A percentile compares a stretch with the other conserved stretches of the same genome.
These are phyloP conservation scores for Raddia guianensis DNA, from an alignment of 176 grass and related monocot genomes.

Conservation along the genomic window DNA sequence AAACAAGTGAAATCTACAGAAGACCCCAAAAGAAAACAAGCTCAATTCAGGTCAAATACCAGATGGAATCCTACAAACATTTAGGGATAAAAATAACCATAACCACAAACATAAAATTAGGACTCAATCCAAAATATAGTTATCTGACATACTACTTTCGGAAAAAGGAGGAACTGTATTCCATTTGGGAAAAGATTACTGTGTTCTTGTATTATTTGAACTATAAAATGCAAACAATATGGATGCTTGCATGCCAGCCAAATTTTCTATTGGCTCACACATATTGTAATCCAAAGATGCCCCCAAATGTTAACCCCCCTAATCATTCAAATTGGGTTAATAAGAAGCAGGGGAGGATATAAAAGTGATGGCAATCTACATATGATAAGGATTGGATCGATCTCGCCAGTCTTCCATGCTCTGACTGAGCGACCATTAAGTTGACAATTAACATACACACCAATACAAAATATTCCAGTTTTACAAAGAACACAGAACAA, in stretches of 20 bases:
- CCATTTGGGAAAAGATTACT: slow-evolving; percentile 2
- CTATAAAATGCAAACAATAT: slow-evolving; percentile 8
- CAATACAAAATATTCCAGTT: neutral
- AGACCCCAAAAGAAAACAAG: neutral
- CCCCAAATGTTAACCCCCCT: neutral
- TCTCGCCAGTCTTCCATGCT: neutral
- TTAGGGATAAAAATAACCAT: slow-evolving; percentile 2
- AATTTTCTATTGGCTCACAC: neutral
- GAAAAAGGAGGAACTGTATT: neutral
- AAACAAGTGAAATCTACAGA: neutral
- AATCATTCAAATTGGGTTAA: slow-evolving; percentile 15
- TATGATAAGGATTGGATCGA: neutral
- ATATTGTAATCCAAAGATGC: neutral
- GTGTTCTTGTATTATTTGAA: slow-evolving; percentile 18
- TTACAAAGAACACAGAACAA: neutral
- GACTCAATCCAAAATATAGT: neutral
- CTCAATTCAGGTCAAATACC: slow-evolving; percentile 22
- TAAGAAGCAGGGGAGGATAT: neutral
- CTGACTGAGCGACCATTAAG: neutral
- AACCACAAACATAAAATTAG: neutral
- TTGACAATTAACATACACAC: neutral
- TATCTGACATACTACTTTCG: neutral
- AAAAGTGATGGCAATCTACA: neutral
- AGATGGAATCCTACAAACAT: neutral
- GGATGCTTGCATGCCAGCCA: neutral